Evolutionary conservation across 2,329 filamentous ascomycete species (phyloP), one percentile per base, ranked within the genome.

Genomic region (Colletotrichum neosansevieriae): DNA sequence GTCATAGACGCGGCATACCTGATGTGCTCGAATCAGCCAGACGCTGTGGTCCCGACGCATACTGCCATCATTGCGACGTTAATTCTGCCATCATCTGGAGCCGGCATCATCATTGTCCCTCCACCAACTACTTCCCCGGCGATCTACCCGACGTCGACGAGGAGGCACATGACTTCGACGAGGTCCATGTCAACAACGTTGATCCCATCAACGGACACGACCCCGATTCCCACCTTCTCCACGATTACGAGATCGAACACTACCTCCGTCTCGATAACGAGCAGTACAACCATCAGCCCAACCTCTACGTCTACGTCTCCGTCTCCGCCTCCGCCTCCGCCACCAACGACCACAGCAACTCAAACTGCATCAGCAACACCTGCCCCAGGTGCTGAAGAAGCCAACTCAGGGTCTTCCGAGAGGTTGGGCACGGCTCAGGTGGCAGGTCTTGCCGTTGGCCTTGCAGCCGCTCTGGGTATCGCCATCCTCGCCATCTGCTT

Each of bases 21-120:
- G 21, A 88, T 93, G 79, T 94, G 91, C 73, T 75, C 77, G 44
- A 82, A 80, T 4, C 76, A 87, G 66, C 73, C 77, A 3, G 78
- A 78, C 57, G 87, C 89, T 6, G 78, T 86, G 34, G 78, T 81
- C n/a, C 86, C 86, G 60, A 91, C 89, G 6, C 87, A 90, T 74
- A 75, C 79, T 19, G 85, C 84, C 21, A 83, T 91, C 58, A 86
- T 86, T 32, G 88, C 88, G 21, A 90, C 88, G 0, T 73, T 90
- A 29, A 75, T 86, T 29, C 67, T 82, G 11, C 75, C 77, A 13
- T 76, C 75, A n/a, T 76, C 79, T 13, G 78, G 75, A 21, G 76
- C 77, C 6, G 78, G 77, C 4, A 74, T 79, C n/a, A 73, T 82
- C 6, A 45, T 79, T 7, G 72, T 75, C 10, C 75, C 74, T 6